Evolutionary conservation across 75 land plant genomes (phyloP).

Genomic region (Pseudotsuga menziesii): DNA sequence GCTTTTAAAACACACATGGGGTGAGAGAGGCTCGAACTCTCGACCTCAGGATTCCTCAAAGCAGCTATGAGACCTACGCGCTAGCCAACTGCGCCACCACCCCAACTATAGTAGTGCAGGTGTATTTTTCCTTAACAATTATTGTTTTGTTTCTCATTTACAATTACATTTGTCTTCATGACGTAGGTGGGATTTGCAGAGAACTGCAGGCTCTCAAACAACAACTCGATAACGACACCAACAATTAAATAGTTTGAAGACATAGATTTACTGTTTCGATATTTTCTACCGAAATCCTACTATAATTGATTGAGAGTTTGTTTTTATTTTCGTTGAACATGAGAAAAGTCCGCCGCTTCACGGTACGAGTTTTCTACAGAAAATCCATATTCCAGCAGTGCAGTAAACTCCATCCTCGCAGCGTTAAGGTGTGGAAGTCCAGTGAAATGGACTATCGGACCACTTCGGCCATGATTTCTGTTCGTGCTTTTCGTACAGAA

Average conservation of each 20-base stretch:
- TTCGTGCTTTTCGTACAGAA: background rate
- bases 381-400: background rate
- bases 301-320: too few relatives aligned
- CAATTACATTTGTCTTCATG: too few relatives aligned
- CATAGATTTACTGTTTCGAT: too few relatives aligned
- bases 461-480: background rate
- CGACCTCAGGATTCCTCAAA: slow-evolving; percentile 93
- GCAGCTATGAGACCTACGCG: slow-evolving; percentile 98
- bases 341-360: background rate
- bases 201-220: too few relatives aligned
- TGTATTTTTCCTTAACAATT: too few relatives aligned
- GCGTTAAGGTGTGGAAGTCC: background rate
- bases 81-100: slow-evolving; percentile 99
- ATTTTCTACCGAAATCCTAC: too few relatives aligned
- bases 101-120: slow-evolving; percentile 40
- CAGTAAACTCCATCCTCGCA: background rate
- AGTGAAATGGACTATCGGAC: background rate
- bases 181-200: too few relatives aligned
- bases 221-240: too few relatives aligned
- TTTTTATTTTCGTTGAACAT: background rate
- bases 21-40: slow-evolving; percentile 99
- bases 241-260: too few relatives aligned
- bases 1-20: too few relatives aligned
- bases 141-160: too few relatives aligned
- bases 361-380: background rate